These are phyloP conservation scores for Monosporozyma servazzii DNA, from an alignment of 805 yeast species.

Conservation along the genomic window DNA sequence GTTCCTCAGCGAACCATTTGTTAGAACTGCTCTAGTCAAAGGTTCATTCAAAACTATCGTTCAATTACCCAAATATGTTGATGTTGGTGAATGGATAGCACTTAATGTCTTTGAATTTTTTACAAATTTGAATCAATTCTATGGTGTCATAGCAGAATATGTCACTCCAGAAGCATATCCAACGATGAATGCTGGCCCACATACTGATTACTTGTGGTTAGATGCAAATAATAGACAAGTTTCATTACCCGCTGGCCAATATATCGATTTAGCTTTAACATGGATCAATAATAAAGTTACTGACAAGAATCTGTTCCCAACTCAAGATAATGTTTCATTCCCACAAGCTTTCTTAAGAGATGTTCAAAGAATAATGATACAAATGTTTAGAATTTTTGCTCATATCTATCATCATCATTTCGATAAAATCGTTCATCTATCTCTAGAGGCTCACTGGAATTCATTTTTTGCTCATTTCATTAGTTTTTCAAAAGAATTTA, in stretches of 20 bases:
- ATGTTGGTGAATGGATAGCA: constrained; percentile 92
- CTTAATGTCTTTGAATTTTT: constrained; percentile 83
- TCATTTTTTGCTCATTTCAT: constrained; percentile 92
- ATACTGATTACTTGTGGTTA: constrained; percentile 84
- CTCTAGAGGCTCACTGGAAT: constrained; percentile 96
- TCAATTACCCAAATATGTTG: constrained; percentile 90
- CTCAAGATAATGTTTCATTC: constrained; percentile 78
- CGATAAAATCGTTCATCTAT: constrained; percentile 83
- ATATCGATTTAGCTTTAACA: constrained; percentile 81
- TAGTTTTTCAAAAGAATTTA: constrained; percentile 77
- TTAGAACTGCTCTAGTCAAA: constrained; percentile 86
- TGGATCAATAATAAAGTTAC: constrained; percentile 85
- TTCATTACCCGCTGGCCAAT: constrained; percentile 84
- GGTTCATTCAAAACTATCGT: constrained; percentile 96
- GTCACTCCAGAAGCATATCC: constrained; percentile 85
- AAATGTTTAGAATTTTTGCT: constrained; percentile 92
- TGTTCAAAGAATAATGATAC: constrained; percentile 78
- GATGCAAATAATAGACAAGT: constrained; percentile 73
- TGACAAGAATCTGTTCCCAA: constrained; percentile 87
- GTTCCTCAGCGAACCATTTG: constrained; percentile 86
- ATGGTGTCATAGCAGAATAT: constrained; percentile 83
- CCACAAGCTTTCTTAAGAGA: constrained; percentile 78
- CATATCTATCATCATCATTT: constrained; percentile 92
- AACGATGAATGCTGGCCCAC: constrained; percentile 93
- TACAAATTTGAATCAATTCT: constrained; percentile 77